Evolutionary conservation across 306 rosid species (phyloP).

Genomic region (Quercus rubra): DNA sequence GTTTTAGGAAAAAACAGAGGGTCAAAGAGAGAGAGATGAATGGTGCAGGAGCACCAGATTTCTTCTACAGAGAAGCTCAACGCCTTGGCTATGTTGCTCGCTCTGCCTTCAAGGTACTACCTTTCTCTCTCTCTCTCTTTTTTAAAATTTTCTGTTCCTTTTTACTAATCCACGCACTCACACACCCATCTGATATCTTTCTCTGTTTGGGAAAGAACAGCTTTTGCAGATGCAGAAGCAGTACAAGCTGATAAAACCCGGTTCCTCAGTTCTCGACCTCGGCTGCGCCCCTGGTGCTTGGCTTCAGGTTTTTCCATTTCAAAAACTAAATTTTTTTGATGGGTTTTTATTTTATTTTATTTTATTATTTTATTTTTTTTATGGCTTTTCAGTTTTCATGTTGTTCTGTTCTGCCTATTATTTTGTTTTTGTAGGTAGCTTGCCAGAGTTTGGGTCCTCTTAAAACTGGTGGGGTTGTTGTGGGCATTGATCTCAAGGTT

Average conservation of each 20-base stretch:
- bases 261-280: slow-evolving; percentile 78
- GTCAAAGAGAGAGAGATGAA: slow-evolving; percentile 41
- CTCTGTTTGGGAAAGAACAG: slow-evolving; percentile 21
- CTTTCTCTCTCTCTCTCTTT: neutral
- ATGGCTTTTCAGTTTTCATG: neutral
- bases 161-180: neutral
- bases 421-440: slow-evolving; percentile 48
- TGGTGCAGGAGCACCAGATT: slow-evolving; percentile 73
- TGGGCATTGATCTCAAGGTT: slow-evolving; percentile 85
- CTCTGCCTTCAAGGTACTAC: slow-evolving; percentile 70
- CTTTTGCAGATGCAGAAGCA: slow-evolving; percentile 83
- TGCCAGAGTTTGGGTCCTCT: slow-evolving; percentile 87
- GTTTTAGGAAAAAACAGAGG: neutral
- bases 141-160: neutral
- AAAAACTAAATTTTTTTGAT: neutral
- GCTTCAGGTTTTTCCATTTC: slow-evolving; percentile 59
- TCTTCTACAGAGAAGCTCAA: slow-evolving; percentile 94
- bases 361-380: no score
- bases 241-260: slow-evolving; percentile 56
- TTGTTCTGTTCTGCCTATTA: neutral
- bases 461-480: slow-evolving; percentile 55
- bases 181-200: neutral
- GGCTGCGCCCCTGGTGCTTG: slow-evolving; percentile 98
- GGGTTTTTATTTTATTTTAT: no score
- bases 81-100: slow-evolving; percentile 96